These are phyloP conservation scores for Thermomucor indicae-seudaticae DNA, from an alignment of 371 early-diverging fungal species.

Conservation along the genomic window DNA sequence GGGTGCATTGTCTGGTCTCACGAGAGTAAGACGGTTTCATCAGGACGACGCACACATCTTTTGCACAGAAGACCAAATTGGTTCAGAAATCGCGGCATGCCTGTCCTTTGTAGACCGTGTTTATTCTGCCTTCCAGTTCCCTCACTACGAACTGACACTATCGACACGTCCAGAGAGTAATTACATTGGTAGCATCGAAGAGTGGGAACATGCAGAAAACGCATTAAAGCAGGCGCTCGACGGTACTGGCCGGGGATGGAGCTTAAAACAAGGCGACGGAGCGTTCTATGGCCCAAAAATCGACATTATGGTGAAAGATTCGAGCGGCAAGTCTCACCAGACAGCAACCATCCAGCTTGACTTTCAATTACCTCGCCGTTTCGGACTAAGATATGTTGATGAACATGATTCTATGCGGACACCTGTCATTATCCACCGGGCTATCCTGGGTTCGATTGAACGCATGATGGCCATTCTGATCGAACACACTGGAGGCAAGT, in stretches of 20 bases:
- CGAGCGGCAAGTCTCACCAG: constrained; percentile 89
- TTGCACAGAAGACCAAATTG: constrained; percentile 75
- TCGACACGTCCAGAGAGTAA: constrained; percentile 95
- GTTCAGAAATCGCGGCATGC: constrained; percentile 74
- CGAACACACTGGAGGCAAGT: constrained; percentile 85
- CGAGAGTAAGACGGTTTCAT: constrained; percentile 93
- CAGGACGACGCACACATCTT: constrained; percentile 99
- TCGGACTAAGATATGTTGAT: constrained; percentile 78
- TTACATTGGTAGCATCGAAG: constrained; percentile 86
- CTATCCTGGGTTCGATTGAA: constrained; percentile 92
- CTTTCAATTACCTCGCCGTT: constrained; percentile 92
- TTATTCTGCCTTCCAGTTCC: constrained; percentile 83
- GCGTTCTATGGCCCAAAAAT: constrained; percentile 99
- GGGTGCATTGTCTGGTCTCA: constrained; percentile 91
- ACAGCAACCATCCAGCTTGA: constrained; percentile 99
- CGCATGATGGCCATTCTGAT: constrained; percentile 94
- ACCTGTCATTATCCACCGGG: constrained; percentile 97
- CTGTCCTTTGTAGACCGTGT: constrained; percentile 88
- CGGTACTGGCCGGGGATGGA: constrained; percentile 79
- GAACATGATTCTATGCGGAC: constrained; percentile 47
- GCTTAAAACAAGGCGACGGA: constrained; percentile 97
- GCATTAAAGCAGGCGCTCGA: constrained; percentile 77
- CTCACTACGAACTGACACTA: constrained; percentile 78
- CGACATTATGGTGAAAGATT: constrained; percentile 98
- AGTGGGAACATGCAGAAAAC: constrained; percentile 95